Evolutionary conservation across 202 grass and related monocot species (phyloP), one percentile per base, ranked within the genome.

Genomic region (Musa balbisiana): DNA sequence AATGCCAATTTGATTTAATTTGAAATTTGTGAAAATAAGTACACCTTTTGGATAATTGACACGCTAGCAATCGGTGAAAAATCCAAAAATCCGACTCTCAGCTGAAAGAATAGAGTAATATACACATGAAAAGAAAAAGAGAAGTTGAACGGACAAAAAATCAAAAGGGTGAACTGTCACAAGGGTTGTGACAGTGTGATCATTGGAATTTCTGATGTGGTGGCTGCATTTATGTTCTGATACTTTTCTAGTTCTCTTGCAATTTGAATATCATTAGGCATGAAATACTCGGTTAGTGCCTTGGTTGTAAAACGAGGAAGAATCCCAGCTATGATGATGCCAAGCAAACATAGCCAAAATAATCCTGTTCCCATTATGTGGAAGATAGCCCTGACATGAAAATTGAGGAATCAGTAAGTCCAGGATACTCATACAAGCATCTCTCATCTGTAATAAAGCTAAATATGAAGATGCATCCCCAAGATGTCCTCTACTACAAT

Each of bases 201-300:
- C 93, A 97, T 87, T 83, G 90, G 90, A 87, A 97, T 80, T 83
- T 93, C 84, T 56, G 62, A 43, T 68, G 80, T 78, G 51, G 73
- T 78, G 16, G 43, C 73, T 33, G 24, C 60, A 19, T 56, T 79
- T 8, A 13, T 16, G 24, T 76, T 78, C 33, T 19, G 52, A 78
- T 72, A 86, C 81, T 93, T 97, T 83, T 97, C 93, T 73, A 89
- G 76, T 82, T 97, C 93, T 81, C 84, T 91, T 1, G 90, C 90
- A 26, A 97, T 97, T 75, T 97, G 93, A 72, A 93, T 89, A 68
- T 97, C 93, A 50, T 69, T 89, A 52, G 90, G 90, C 25, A 69
- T 81, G 73, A 87, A 86, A 73, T 89, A 83, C 81, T 93, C 93
- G 19, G 50, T 74, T 54, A 97, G 83, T 33, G 83, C 91, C 74